A percentile compares a stretch with the other conserved stretches of the same genome.
Conservation (phyloP, 164 flowering plant genomes). For the Buxus sempervirens region DNA sequence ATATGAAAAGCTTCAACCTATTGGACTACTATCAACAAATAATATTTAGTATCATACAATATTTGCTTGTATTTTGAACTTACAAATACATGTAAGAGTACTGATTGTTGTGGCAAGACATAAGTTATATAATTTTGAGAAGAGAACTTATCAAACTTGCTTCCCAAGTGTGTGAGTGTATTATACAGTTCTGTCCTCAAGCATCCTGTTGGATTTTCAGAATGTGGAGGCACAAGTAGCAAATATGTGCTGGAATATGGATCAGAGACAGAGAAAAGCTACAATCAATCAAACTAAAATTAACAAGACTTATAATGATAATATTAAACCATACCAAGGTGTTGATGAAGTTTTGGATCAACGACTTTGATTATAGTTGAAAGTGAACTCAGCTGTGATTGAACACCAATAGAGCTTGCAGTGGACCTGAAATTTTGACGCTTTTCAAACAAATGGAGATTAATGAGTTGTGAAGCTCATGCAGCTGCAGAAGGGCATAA, state of each 20-base stretch:
- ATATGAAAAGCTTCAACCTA: no score
- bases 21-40: no score
- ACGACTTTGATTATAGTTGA: constrained; percentile 63
- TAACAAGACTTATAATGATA: background rate
- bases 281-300: background rate
- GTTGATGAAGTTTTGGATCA: constrained; percentile 94
- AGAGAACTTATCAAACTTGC: no score
- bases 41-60: no score
- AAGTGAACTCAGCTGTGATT: constrained; percentile 67
- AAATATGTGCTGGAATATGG: background rate
- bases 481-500: background rate
- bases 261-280: background rate
- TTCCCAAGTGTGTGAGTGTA: no score
- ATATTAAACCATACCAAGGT: constrained; percentile 58
- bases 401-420: constrained; percentile 75
- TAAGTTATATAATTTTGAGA: no score
- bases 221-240: background rate
- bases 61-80: no score
- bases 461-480: constrained; percentile 9
- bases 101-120: no score
- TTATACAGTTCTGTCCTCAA: no score
- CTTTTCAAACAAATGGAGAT: constrained; percentile 32
- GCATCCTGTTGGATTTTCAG: no score
- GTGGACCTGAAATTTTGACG: constrained; percentile 76
- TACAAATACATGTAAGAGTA: no score